phyloP scores from a whole-genome alignment of 805 yeast species.

The Teunomyces panamensis region DNA sequence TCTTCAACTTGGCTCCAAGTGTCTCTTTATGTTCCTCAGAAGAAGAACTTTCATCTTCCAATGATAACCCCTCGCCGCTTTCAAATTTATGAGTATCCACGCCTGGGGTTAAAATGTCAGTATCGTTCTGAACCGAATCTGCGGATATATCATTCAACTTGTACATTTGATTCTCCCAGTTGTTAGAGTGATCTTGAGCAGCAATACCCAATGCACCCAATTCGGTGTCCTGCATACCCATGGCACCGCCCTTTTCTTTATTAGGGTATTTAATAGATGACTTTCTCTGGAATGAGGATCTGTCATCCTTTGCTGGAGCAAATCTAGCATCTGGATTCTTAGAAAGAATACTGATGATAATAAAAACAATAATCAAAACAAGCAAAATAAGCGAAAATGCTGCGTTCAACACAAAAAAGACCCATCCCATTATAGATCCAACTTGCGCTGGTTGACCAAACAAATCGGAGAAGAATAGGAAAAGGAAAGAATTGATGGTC shows the following conservation, averaged over 20 bases:
- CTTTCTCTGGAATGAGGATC: conserved; percentile 78
- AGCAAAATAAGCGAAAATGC: conserved; percentile 78
- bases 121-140: conserved; percentile 11
- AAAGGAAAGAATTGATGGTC: conserved; percentile 77
- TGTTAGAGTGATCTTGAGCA: conserved; percentile 75
- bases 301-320: conserved; percentile 86
- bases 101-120: conserved; percentile 29
- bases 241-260: conserved; percentile 3
- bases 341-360: conserved; percentile 59
- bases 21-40: conserved; percentile 7
- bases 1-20: conserved; percentile 41
- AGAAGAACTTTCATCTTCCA: background rate
- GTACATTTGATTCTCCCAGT: conserved; percentile 71
- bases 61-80: background rate
- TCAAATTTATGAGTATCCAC: conserved; percentile 26
- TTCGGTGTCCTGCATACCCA: conserved; percentile 9
- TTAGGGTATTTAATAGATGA: conserved; percentile 18
- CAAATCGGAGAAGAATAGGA: conserved; percentile 79
- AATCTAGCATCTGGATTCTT: conserved; percentile 88
- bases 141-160: conserved; percentile 36
- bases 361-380: conserved; percentile 64
- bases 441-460: conserved; percentile 80
- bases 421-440: conserved; percentile 85
- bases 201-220: conserved; percentile 68
- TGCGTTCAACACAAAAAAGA: conserved; percentile 85